Conservation (phyloP, 2,329 filamentous ascomycete species). For the Helotiales sp. region DNA sequence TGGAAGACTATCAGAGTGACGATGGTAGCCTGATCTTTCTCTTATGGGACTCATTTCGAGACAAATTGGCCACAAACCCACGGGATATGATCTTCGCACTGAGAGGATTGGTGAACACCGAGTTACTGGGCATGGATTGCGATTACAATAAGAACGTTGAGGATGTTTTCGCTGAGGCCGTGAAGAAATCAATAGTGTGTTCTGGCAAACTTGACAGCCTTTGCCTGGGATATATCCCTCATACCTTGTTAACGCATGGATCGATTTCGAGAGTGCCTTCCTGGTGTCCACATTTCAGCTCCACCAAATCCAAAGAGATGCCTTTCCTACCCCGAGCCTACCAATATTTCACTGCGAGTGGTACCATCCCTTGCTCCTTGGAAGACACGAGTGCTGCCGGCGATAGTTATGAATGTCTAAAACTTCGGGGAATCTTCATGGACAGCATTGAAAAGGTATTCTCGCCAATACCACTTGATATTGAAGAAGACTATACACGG, state of each 20-base stretch:
- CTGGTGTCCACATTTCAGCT: background rate
- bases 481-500: no score
- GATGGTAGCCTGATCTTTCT: background rate
- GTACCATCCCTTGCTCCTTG: no score
- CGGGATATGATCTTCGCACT: constrained; percentile 15
- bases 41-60: constrained; percentile 2
- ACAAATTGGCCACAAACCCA: constrained; percentile 5
- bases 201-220: background rate
- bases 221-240: background rate
- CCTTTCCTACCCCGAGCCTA: background rate
- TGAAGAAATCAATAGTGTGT: background rate
- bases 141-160: background rate
- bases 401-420: no score
- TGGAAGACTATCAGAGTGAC: background rate
- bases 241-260: background rate
- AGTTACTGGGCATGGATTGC: background rate
- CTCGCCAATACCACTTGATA: no score
- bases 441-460: no score
- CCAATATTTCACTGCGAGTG: background rate
- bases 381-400: no score
- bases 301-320: background rate
- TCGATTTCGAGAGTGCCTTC: background rate
- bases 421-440: no score
- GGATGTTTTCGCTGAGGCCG: background rate
- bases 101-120: constrained; percentile 1